phyloP scores from a whole-genome alignment of 1,139 yeast genomes.

The Schwanniomyces etchellsii region DNA sequence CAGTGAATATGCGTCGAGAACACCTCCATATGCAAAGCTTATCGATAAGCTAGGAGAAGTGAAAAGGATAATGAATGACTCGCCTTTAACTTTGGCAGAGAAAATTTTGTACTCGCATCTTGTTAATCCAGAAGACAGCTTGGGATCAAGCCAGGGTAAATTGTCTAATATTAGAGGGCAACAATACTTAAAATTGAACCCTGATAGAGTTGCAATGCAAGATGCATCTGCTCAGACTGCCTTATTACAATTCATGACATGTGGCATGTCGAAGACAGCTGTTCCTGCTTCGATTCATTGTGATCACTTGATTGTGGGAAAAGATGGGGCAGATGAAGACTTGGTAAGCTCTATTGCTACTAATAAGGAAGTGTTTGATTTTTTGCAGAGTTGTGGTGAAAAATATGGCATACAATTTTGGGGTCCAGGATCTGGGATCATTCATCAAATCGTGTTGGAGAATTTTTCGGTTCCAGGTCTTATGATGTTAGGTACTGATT shows the following conservation, averaged over 20 bases:
- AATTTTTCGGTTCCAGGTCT: slow-evolving; percentile 93
- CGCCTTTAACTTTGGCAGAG: slow-evolving; percentile 88
- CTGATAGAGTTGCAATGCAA: slow-evolving; percentile 99
- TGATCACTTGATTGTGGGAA: slow-evolving; percentile 95
- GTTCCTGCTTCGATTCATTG: slow-evolving; percentile 97
- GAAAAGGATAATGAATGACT: slow-evolving; percentile 54
- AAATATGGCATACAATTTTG: slow-evolving; percentile 96
- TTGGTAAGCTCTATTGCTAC: slow-evolving; percentile 69
- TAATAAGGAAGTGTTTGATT: slow-evolving; percentile 91
- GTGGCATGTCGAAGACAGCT: slow-evolving; percentile 78
- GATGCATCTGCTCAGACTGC: slow-evolving; percentile 99
- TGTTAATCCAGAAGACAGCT: slow-evolving; percentile 75
- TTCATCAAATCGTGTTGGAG: slow-evolving; percentile 94
- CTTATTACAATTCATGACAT: slow-evolving; percentile 90
- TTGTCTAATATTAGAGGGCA: slow-evolving; percentile 68
- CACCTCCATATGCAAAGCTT: slow-evolving; percentile 84
- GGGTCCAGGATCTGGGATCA: slow-evolving; percentile 99
- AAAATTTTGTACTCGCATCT: slow-evolving; percentile 90
- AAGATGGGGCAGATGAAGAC: slow-evolving; percentile 82
- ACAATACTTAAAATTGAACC: slow-evolving; percentile 81
- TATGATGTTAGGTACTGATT: slow-evolving; percentile 95
- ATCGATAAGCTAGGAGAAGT: slow-evolving; percentile 59
- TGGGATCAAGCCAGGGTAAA: slow-evolving; percentile 42
- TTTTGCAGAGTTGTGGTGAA: slow-evolving; percentile 82
- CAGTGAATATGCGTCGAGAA: slow-evolving; percentile 54